Evolutionary conservation across 176 grass and related monocot species (phyloP), one percentile per base, ranked within the genome.

Genomic region (Carex scoparia): DNA sequence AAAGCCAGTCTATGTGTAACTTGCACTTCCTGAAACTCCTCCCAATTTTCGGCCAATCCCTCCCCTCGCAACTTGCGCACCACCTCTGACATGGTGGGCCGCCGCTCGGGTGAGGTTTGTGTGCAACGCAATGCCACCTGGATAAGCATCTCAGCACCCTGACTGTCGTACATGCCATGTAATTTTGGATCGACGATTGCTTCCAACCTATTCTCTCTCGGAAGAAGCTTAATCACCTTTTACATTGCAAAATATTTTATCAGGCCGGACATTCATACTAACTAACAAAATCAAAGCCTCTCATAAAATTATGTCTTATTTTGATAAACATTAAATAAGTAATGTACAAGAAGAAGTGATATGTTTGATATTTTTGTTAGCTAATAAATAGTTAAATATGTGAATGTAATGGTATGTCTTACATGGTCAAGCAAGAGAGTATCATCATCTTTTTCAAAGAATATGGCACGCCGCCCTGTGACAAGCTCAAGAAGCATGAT

Each of bases 401-500:
- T 77, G 6, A 1, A 56, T 53, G 46, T 23, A 75, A 75, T 75
- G 71, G 49, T 77, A 81, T 59, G 32, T 16, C 60, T 83, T 83
- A 83, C 80, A 83, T 53, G 62, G 38, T 83, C 80, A 23, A 48
- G 3, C 49, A 83, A 68, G 9, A 83, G 60, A 49, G 68, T 83
- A 5, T 83, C 80, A 53, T 83, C 80, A 3, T 16, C 79, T 51
- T 46, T 61, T 27, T 67, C 38, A 30, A 53, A 31, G 80, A 12
- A 40, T 16, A 83, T 83, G 15, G 80, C 33, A 48, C 38, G 80
- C 6, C 18, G 80, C 42, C 80, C 80, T 28, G 80, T 83, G n/a
- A 83, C 19, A 68, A 83, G 80, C 46, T 83, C 80, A 16, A 83
- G 80, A 68, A 83, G 57, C 80, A 83, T 83, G 23, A 83, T 67